These are phyloP conservation scores for Trichoderma reesei DNA, from an alignment of 495 filamentous ascomycete species.

Conservation along the genomic window DNA sequence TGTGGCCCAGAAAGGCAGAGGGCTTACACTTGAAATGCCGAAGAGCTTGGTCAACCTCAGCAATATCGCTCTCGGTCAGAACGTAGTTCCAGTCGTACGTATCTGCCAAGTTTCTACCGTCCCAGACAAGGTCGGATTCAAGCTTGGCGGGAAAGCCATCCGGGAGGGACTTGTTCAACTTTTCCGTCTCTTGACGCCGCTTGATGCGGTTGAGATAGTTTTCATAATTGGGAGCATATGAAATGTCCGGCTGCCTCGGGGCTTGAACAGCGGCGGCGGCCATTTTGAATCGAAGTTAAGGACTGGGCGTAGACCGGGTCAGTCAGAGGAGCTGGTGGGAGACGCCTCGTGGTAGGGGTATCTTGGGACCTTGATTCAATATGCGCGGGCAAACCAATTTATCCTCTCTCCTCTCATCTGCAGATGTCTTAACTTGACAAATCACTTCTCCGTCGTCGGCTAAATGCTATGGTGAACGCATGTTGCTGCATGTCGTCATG, in stretches of 20 bases:
- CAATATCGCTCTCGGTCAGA: slow-evolving; percentile 36
- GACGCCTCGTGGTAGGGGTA: neutral
- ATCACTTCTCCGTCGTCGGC: neutral
- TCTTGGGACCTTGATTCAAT: neutral
- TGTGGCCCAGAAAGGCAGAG: neutral
- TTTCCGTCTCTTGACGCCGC: slow-evolving; percentile 35
- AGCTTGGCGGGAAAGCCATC: slow-evolving; percentile 41
- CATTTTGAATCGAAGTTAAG: neutral
- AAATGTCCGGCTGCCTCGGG: slow-evolving; percentile 43
- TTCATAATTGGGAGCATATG: slow-evolving; percentile 45
- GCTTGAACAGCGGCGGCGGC: slow-evolving; percentile 12
- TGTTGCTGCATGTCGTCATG: neutral
- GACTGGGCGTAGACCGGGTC: neutral
- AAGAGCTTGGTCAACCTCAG: slow-evolving; percentile 47
- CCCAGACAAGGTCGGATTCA: slow-evolving; percentile 46
- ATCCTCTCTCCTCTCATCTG: neutral
- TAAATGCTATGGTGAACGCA: neutral
- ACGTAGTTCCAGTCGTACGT: slow-evolving; percentile 43
- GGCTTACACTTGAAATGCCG: slow-evolving; percentile 43
- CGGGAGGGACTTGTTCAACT: slow-evolving; percentile 35
- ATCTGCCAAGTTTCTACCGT: slow-evolving; percentile 40
- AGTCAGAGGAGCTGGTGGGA: neutral
- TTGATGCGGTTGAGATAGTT: slow-evolving; percentile 45
- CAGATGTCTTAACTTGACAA: neutral
- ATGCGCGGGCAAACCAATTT: neutral